phyloP scores from a whole-genome alignment of 805 yeast genomes.

The Starmerella vitae region DNA sequence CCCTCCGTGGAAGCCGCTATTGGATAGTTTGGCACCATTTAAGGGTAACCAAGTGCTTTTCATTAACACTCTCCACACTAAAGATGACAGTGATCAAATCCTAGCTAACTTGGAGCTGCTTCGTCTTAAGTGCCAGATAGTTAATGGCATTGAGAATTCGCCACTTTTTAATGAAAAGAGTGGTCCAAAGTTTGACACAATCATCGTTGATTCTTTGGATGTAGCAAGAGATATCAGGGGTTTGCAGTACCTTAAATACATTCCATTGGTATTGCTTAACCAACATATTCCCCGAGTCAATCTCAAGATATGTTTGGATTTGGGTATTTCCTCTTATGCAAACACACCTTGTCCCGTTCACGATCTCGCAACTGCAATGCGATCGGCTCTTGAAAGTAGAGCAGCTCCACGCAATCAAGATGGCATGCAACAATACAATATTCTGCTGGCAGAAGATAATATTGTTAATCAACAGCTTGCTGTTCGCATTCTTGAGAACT shows the following conservation, averaged over 20 bases:
- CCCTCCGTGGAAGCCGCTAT: slow-evolving; percentile 45
- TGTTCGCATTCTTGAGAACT: slow-evolving; percentile 69
- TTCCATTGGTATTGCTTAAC: slow-evolving; percentile 67
- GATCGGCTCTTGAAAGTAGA: slow-evolving; percentile 74
- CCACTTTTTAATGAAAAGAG: slow-evolving; percentile 30
- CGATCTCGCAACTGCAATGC: slow-evolving; percentile 68
- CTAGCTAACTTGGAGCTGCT: slow-evolving; percentile 39
- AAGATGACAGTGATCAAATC: slow-evolving; percentile 39
- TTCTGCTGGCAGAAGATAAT: slow-evolving; percentile 75
- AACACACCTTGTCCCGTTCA: slow-evolving; percentile 74
- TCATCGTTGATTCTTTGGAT: slow-evolving; percentile 67
- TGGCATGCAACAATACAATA: slow-evolving; percentile 59
- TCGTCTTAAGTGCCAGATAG: slow-evolving; percentile 49
- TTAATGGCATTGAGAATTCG: slow-evolving; percentile 41
- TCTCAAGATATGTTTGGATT: slow-evolving; percentile 67
- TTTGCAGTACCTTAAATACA: slow-evolving; percentile 66
- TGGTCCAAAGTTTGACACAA: slow-evolving; percentile 53
- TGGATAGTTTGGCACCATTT: slow-evolving; percentile 61
- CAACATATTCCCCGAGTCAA: slow-evolving; percentile 64
- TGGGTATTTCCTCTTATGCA: slow-evolving; percentile 79
- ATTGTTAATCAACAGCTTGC: slow-evolving; percentile 79
- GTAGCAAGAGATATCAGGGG: slow-evolving; percentile 56
- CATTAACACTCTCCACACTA: slow-evolving; percentile 50
- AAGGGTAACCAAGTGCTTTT: slow-evolving; percentile 55
- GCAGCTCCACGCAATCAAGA: slow-evolving; percentile 69